These are phyloP conservation scores for Coniferiporia sulphurascens DNA, from an alignment of 1,284 basidiomycete genomes.

Conservation along the genomic window DNA sequence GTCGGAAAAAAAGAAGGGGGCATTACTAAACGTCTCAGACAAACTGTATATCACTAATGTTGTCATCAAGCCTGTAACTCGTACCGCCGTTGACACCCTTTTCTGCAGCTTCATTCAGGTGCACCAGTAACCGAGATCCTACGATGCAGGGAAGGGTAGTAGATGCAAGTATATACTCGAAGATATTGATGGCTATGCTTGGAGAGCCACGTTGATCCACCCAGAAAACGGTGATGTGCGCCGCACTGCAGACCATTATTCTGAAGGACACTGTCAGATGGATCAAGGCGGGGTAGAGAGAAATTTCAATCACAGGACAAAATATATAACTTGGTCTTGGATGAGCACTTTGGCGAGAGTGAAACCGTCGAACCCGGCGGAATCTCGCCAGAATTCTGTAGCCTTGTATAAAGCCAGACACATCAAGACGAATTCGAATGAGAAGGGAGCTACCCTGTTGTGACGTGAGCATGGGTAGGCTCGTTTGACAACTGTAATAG, in stretches of 20 bases:
- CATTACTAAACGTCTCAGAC: too few species aligned
- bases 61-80: not conserved
- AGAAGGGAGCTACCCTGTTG: not conserved
- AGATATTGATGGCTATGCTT: not conserved
- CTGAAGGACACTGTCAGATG: not conserved
- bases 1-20: too few species aligned
- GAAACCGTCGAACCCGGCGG: not conserved
- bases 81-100: not conserved
- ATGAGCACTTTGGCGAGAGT: not conserved
- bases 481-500: not conserved
- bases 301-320: constrained; percentile 3
- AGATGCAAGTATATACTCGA: not conserved
- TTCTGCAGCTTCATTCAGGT: not conserved
- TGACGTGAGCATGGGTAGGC: not conserved
- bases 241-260: not conserved
- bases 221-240: not conserved
- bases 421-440: constrained; percentile 1
- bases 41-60: not conserved
- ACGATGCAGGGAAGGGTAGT: not conserved
- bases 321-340: not conserved
- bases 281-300: not conserved
- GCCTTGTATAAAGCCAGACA: not conserved
- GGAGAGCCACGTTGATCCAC: not conserved
- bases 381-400: not conserved
- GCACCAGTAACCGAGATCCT: not conserved